Evolutionary conservation across 2,329 filamentous ascomycete species (phyloP), one percentile per base, ranked within the genome.

Genomic region (Cytospora mali): DNA sequence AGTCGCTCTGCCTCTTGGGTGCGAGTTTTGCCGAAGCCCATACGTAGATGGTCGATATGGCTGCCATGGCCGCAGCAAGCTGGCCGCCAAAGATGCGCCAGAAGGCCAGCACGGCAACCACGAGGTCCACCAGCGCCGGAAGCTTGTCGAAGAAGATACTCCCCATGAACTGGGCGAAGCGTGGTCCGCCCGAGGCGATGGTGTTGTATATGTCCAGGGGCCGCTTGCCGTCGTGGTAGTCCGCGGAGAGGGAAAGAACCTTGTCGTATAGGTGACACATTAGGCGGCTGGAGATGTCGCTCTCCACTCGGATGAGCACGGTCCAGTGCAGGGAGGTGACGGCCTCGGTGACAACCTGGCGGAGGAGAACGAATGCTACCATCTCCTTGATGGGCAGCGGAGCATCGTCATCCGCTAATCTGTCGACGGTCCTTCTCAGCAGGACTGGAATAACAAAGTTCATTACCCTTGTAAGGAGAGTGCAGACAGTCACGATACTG

Each of bases 131-230:
- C n/a, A 56, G 13, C 21, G 35, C 33, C 21, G 54, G 13, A 13
- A 39, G 39, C 54, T 56, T 56, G 54, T 56, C 54, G 23, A 56
- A 56, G 1, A 28, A 18, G 16, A 56, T 56, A 25, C 35, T 56
- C 35, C 28, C 39, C 10, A 39, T 35, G 33, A 56, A 56, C 18
- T 35, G 54, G 13, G 54, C 33, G 13, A 56, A 49, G 54, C 54
- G 33, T 18, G 21, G 25, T 16, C 54, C 54, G 35, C 33, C 42
- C 13, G 33, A 18, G 23, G 39, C 39, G 54, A 56, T 49, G 23
- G 54, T 56, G 35, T 29, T 48, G 35, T 46, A 56, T 9, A n/a
- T 28, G 6, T 56, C 54, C 11, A 21, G 16, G 35, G 33, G 33
- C 33, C 23, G 54, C 33, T n/a, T 28, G 10, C n/a, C 18, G 54